phyloP scores from a whole-genome alignment of 495 filamentous ascomycete genomes.

The Pyrenopolyporus hunteri region DNA sequence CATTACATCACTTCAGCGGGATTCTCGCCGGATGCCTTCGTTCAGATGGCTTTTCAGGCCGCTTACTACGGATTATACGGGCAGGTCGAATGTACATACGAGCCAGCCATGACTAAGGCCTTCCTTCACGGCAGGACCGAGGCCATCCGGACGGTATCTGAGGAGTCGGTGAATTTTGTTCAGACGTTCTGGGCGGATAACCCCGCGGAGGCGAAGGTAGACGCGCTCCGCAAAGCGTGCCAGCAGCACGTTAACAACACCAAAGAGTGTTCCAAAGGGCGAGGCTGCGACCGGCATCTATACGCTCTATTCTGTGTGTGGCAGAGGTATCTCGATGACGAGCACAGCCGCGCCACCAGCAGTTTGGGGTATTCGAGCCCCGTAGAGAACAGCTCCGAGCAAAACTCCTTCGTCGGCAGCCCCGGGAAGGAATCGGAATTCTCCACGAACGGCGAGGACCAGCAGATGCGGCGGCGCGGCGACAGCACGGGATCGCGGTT shows the following conservation, averaged over 20 bases:
- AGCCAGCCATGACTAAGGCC: conserved; percentile 96
- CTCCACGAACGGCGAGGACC: conserved; percentile 37
- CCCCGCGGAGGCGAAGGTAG: conserved; percentile 79
- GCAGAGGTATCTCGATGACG: conserved; percentile 85
- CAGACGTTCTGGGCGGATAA: conserved; percentile 95
- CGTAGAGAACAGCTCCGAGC: conserved; percentile 53
- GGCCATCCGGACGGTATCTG: conserved; percentile 84
- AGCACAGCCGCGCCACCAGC: conserved; percentile 59
- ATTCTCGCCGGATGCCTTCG: conserved; percentile 95
- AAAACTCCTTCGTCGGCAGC: conserved; percentile 59
- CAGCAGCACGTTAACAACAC: conserved; percentile 81
- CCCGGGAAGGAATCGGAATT: conserved; percentile 59
- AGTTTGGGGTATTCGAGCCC: conserved; percentile 66
- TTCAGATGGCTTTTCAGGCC: conserved; percentile 99
- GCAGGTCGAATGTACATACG: conserved; percentile 90
- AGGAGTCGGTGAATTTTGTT: conserved; percentile 83
- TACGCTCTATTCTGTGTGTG: conserved; percentile 95
- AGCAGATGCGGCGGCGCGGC: conserved; percentile 41
- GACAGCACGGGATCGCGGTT: conserved; percentile 47
- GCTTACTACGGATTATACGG: conserved; percentile 98
- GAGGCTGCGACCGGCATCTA: conserved; percentile 91
- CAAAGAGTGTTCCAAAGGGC: conserved; percentile 85
- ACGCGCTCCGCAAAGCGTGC: conserved; percentile 81
- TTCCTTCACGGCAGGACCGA: conserved; percentile 95
- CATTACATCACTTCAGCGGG: conserved; percentile 97